Evolutionary conservation across 768 basidiomycete genomes (phyloP).

Genomic region (Holtermannia corniformis): DNA sequence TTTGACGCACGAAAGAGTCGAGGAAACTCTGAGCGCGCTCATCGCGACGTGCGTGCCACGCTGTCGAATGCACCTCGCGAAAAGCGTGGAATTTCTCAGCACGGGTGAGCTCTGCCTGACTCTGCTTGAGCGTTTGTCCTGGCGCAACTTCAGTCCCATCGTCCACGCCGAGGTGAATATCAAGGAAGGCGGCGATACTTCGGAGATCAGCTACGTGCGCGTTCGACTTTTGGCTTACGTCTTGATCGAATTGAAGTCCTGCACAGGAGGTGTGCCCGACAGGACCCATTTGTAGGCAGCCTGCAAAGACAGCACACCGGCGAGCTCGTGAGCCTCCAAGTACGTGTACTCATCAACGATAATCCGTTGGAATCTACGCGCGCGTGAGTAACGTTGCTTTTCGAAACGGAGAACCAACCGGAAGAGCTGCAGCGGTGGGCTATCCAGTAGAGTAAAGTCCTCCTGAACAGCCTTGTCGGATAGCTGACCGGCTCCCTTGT

Average conservation of each 20-base stretch:
- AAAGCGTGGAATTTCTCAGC: conserved; percentile 94
- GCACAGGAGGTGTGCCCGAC: conserved; percentile 91
- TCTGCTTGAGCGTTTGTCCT: conserved; percentile 65
- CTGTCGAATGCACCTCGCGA: conserved; percentile 80
- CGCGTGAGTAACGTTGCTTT: background rate
- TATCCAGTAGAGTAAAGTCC: conserved; percentile 70
- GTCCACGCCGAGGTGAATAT: conserved; percentile 82
- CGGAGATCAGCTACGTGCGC: background rate
- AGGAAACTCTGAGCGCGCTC: conserved; percentile 58
- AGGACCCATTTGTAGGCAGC: conserved; percentile 84
- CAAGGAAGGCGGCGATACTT: conserved; percentile 68
- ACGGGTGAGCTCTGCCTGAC: conserved; percentile 72
- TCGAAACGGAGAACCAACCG: conserved; percentile 27
- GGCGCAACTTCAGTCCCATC: conserved; percentile 76
- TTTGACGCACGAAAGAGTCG: conserved; percentile 49
- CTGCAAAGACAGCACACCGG: conserved; percentile 64
- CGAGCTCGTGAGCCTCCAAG: conserved; percentile 65
- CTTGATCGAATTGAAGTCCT: conserved; percentile 81
- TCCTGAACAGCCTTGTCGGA: conserved; percentile 52
- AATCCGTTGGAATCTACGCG: conserved; percentile 59
- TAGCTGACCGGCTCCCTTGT: conserved; percentile 44
- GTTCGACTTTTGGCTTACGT: conserved; percentile 43
- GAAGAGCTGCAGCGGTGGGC: conserved; percentile 85
- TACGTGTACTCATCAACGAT: conserved; percentile 96
- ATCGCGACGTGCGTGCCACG: conserved; percentile 87